A percentile compares a stretch with the other conserved stretches of the same genome.
Evolutionary conservation across 345 rosid genomes (phyloP).

Genomic region (Populus euphratica): DNA sequence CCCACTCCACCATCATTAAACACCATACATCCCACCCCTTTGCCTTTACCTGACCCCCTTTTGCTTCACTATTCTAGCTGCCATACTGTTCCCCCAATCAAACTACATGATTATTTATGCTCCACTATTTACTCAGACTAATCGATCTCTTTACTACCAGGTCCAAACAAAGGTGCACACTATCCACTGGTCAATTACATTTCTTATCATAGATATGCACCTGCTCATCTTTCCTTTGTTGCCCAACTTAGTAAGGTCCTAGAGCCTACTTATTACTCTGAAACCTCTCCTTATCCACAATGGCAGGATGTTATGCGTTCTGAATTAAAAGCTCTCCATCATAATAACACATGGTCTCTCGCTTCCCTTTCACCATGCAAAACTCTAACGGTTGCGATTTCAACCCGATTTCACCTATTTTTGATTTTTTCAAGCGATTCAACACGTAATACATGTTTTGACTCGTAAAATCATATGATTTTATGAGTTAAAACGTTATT

Average conservation of each 20-base stretch:
- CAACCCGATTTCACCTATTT: no score
- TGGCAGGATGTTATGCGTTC: background rate
- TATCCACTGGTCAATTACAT: constrained; percentile 3
- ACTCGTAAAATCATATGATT: no score
- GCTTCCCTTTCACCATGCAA: background rate
- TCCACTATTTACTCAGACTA: background rate
- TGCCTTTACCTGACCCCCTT: no score
- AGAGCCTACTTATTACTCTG: background rate
- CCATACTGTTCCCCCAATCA: background rate
- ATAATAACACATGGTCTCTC: background rate
- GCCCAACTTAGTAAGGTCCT: background rate
- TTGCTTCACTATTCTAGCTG: background rate
- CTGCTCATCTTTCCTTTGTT: background rate
- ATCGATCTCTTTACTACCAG: background rate
- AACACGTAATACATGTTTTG: no score
- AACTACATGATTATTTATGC: background rate
- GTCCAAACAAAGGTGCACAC: background rate
- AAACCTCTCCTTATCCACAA: background rate
- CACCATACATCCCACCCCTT: no score
- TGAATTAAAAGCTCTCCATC: background rate
- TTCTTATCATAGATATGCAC: background rate
- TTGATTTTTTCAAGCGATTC: no score
- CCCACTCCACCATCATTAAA: no score
- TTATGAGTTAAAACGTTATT: background rate
- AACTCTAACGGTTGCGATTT: background rate